These are phyloP conservation scores for Emydomyces testavorans DNA, from an alignment of 2,329 filamentous ascomycete species.

Conservation along the genomic window DNA sequence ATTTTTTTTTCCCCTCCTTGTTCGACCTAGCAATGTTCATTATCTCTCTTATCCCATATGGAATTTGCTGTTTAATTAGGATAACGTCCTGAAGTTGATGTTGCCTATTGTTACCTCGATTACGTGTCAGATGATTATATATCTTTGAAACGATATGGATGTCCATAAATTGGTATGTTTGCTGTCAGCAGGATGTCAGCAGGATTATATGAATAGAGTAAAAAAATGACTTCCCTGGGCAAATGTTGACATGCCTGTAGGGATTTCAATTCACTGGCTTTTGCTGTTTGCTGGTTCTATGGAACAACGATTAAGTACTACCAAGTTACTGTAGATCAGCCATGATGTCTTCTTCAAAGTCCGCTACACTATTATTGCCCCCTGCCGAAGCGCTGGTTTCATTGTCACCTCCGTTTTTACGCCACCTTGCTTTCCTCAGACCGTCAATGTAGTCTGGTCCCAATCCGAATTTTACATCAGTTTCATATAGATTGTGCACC, in stretches of 20 bases:
- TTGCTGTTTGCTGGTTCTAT: too few relatives aligned
- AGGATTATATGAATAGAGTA: neutral
- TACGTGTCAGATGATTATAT: neutral
- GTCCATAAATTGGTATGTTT: neutral
- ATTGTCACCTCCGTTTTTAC: slow-evolving; percentile 19
- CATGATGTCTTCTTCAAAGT: slow-evolving; percentile 34
- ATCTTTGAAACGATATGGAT: neutral
- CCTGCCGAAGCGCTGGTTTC: slow-evolving; percentile 12
- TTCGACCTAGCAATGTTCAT: neutral
- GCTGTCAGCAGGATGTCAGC: neutral
- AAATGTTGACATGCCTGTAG: too few relatives aligned
- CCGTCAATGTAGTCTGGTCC: slow-evolving; percentile 49
- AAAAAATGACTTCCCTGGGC: too few relatives aligned
- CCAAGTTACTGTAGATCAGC: slow-evolving; percentile 17
- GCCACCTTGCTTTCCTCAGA: slow-evolving; percentile 38
- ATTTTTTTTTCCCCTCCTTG: neutral
- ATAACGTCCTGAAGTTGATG: neutral
- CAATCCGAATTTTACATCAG: slow-evolving; percentile 45
- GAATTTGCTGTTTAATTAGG: neutral
- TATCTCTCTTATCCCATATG: neutral
- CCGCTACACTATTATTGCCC: slow-evolving; percentile 16
- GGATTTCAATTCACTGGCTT: too few relatives aligned
- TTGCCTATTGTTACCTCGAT: neutral
- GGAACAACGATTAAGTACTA: too few relatives aligned
- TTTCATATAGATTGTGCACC: slow-evolving; percentile 42